Conservation (phyloP, 495 filamentous ascomycete genomes). For the Aspergillus campestris region DNA sequence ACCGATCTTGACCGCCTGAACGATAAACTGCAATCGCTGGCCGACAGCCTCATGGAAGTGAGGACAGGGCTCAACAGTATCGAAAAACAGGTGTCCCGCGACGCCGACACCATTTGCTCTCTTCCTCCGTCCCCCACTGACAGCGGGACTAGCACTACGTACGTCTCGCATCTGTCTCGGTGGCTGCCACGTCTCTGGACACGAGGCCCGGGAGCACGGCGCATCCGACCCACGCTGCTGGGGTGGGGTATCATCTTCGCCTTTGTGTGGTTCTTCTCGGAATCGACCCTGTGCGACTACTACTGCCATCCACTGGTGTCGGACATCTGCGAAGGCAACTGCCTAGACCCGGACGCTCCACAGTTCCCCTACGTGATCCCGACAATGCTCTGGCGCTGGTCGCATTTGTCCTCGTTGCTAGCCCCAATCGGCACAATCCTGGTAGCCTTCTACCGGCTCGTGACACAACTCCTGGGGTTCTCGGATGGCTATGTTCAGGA, state of each 20-base stretch:
- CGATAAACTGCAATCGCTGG: constrained; percentile 48
- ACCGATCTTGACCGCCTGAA: constrained; percentile 50
- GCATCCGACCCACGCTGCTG: constrained; percentile 45
- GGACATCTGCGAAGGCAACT: constrained; percentile 36
- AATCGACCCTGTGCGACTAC: constrained; percentile 51
- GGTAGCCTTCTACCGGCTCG: constrained; percentile 24
- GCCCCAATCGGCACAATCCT: constrained; percentile 24
- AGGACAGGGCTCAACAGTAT: constrained; percentile 57
- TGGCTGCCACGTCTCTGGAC: constrained; percentile 50
- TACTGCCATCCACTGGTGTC: constrained; percentile 52
- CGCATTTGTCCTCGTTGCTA: constrained; percentile 24
- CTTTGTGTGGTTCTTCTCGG: constrained; percentile 48
- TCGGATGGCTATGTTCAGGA: constrained; percentile 38
- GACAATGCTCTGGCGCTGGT: constrained; percentile 42
- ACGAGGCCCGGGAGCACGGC: constrained; percentile 30
- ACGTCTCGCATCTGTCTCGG: constrained; percentile 36
- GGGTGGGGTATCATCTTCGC: constrained; percentile 43
- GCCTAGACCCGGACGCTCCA: constrained; percentile 38
- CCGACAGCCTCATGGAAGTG: constrained; percentile 55
- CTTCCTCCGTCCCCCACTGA: constrained; percentile 8
- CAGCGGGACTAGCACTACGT: constrained; percentile 7
- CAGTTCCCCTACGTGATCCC: constrained; percentile 37
- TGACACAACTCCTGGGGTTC: constrained; percentile 29
- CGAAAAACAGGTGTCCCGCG: constrained; percentile 48
- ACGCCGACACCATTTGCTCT: constrained; percentile 16